Evolutionary conservation across 2,329 filamentous ascomycete genomes (phyloP), one percentile per base, ranked within the genome.

Genomic region (Trichoderma sp.): DNA sequence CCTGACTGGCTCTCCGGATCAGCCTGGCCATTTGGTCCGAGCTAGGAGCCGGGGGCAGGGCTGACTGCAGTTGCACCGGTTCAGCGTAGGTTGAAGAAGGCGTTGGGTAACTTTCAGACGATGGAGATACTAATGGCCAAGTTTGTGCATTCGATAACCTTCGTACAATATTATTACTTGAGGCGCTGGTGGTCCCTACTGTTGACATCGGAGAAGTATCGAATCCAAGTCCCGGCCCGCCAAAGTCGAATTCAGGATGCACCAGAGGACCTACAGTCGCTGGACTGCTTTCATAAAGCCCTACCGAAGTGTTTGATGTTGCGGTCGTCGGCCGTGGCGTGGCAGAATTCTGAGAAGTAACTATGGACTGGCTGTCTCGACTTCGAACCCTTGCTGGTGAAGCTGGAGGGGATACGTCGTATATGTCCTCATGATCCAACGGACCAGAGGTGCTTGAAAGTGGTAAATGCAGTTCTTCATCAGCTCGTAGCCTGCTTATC

Each of bases 381-480:
- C 39, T 69, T 13, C 59, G 67, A 34, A 12, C 1, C 57, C 58
- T 61, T 15, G 30, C 74, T 1, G 85, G 85, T 0, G 84, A 85
- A 12, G 77, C 80, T 3, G 83, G 84, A 0, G 85, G 85, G 2
- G 85, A 85, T 5, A 83, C 84, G 71, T 85, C 82, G 75, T 87
- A 87, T 4, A 86, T 76, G 30, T 86, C 80, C 11, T 75, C 77
- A 12, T 80, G 79, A 39, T 75, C 74, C 13, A 72, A 23, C 3
- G 73, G 74, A 12, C 73, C 63, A 2, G 77, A 77, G 3, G 78
- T 79, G 58, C 77, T 82, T n/a, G 81, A 81, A 57, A 75, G 73
- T 7, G 80, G 80, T 6, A 79, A 75, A 6, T 74, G 66, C 11
- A 73, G 36, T 28, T 80, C 78, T 7, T 77, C 74, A 15, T 77